phyloP scores from a whole-genome alignment of 1,139 yeast genomes.

The Debaryomyces psychrophilus region DNA sequence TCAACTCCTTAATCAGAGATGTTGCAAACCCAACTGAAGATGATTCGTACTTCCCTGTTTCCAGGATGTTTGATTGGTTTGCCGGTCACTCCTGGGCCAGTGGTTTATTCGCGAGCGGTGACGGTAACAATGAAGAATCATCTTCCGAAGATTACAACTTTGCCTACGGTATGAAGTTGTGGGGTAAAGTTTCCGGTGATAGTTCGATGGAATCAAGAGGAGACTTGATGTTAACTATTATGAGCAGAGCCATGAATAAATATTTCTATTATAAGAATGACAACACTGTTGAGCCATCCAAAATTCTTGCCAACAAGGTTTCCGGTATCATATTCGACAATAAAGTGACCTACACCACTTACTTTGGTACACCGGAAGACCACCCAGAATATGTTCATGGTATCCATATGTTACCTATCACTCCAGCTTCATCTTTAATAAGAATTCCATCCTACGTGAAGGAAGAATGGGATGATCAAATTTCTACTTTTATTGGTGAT shows the following conservation, averaged over 20 bases:
- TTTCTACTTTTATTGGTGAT: constrained; percentile 52
- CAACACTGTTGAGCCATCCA: constrained; percentile 62
- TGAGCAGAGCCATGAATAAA: constrained; percentile 61
- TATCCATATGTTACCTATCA: constrained; percentile 86
- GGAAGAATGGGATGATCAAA: constrained; percentile 75
- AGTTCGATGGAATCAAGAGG: constrained; percentile 76
- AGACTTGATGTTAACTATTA: constrained; percentile 69
- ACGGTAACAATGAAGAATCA: constrained; percentile 81
- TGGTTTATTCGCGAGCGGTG: constrained; percentile 69
- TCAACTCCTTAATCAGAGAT: constrained; percentile 67
- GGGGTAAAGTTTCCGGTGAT: constrained; percentile 78
- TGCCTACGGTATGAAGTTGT: constrained; percentile 78
- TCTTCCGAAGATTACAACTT: constrained; percentile 81
- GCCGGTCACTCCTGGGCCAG: constrained; percentile 87
- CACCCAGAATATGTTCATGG: constrained; percentile 87
- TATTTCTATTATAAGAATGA: constrained; percentile 62
- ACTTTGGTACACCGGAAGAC: constrained; percentile 49
- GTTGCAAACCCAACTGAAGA: constrained; percentile 70
- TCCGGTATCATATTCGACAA: constrained; percentile 83
- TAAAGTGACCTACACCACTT: constrained; percentile 82
- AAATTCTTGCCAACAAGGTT: constrained; percentile 63
- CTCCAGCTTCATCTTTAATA: constrained; percentile 79
- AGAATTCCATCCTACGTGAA: constrained; percentile 69
- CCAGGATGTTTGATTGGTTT: constrained; percentile 78
- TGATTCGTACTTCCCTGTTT: constrained; percentile 73